Percentiles rank a stretch among this genome's conserved stretches.
Evolutionary conservation across 75 land plant species (phyloP).

Genomic region (Isoetes taiwanensis): DNA sequence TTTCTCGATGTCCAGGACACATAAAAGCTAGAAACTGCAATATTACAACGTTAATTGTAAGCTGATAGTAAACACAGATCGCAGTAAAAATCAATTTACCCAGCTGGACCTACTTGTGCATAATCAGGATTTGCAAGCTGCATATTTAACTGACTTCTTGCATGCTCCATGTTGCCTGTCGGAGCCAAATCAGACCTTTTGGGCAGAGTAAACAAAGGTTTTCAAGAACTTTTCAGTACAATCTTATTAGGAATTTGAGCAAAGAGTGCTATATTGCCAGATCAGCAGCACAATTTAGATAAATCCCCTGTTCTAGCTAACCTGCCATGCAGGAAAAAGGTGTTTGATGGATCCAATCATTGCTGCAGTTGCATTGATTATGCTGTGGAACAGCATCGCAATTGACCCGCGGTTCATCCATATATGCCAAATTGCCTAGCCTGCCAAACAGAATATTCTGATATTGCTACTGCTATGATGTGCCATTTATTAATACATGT

Average conservation of each 20-base stretch:
- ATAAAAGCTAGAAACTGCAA: constrained; percentile 30
- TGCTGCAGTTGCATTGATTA: constrained; percentile 15
- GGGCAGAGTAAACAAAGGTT: not conserved
- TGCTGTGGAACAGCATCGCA: constrained; percentile 16
- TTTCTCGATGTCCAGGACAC: constrained; percentile 26
- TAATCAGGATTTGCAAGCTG: constrained; percentile 22
- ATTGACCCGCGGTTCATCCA: constrained; percentile 20
- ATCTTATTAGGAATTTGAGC: not conserved
- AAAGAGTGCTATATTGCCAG: not conserved
- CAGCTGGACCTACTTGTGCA: constrained; percentile 16
- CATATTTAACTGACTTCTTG: constrained; percentile 1
- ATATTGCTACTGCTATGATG: too few species aligned
- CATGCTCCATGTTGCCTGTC: constrained; percentile 17
- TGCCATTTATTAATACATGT: too few species aligned
- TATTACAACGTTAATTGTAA: too few species aligned
- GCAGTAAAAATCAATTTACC: too few species aligned
- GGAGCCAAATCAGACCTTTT: not conserved
- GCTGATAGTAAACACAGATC: too few species aligned
- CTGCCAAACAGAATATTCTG: too few species aligned
- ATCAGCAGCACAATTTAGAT: not conserved
- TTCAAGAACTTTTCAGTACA: not conserved
- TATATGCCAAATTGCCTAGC: constrained; percentile 20
- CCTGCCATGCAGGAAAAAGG: constrained; percentile 23
- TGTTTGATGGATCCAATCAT: constrained; percentile 15
- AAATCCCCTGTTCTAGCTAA: not conserved